Evolutionary conservation across 306 rosid genomes (phyloP).

Genomic region (Prinsepia uniflora): DNA sequence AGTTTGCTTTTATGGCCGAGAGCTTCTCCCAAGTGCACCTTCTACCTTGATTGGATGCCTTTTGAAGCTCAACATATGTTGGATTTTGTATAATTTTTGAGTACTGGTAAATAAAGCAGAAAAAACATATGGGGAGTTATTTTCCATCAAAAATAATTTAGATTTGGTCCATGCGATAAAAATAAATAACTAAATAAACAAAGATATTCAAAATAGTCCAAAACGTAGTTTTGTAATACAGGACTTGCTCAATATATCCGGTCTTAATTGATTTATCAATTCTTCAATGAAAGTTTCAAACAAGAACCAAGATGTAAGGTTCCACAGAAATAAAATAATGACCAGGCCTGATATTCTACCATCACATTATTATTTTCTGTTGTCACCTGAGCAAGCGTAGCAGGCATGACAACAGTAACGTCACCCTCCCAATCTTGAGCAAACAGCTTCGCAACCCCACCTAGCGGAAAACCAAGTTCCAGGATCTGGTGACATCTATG

Average conservation of each 20-base stretch:
- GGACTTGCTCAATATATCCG: background rate
- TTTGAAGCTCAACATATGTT: constrained; percentile 81
- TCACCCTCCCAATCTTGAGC: constrained; percentile 99
- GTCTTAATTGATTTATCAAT: background rate
- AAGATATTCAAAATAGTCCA: background rate
- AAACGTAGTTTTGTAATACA: background rate
- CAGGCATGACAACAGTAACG: constrained; percentile 94
- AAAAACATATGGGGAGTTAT: constrained; percentile 19
- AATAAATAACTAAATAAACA: background rate
- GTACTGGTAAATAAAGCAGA: constrained; percentile 42
- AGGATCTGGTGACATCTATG: constrained; percentile 87
- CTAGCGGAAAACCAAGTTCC: constrained; percentile 90
- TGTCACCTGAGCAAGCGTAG: constrained; percentile 92
- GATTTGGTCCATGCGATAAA: background rate
- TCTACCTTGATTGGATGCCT: constrained; percentile 96
- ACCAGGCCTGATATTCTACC: background rate
- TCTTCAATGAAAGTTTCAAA: background rate
- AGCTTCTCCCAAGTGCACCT: constrained; percentile 99
- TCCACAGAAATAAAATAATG: background rate
- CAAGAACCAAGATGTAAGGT: background rate
- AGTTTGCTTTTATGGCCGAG: constrained; percentile 89
- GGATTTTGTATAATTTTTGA: constrained; percentile 89
- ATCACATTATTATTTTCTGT: background rate
- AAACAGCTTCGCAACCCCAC: constrained; percentile 84
- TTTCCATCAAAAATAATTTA: constrained; percentile 5